Percentiles rank a stretch among this genome's conserved stretches.
phyloP scores from a whole-genome alignment of 163 green algal species.

The Scenedesmus sp. region DNA sequence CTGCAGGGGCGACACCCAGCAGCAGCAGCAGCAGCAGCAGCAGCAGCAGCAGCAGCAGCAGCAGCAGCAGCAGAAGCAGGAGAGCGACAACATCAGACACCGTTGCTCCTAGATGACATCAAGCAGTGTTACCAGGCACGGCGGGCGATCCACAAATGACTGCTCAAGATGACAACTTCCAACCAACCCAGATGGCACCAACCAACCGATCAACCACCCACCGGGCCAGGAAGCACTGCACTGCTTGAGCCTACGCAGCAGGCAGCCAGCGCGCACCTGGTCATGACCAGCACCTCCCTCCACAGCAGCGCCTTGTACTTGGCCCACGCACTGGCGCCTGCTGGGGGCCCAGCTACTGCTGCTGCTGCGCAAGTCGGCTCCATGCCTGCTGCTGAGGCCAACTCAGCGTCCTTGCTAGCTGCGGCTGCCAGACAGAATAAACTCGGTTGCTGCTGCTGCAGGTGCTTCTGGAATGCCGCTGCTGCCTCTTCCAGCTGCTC shows the following conservation, averaged over 20 bases:
- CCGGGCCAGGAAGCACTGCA: not conserved
- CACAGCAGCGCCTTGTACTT: slow-evolving; percentile 67
- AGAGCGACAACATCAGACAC: not conserved
- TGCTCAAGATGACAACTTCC: too few species aligned
- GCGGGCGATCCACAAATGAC: too few species aligned
- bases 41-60: slow-evolving; percentile 15
- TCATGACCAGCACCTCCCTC: slow-evolving; percentile 62
- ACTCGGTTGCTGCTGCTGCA: not conserved
- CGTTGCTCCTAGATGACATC: not conserved
- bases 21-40: not conserved
- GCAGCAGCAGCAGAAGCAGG: not conserved
- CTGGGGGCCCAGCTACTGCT: not conserved
- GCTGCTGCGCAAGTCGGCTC: not conserved
- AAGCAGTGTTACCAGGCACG: not conserved
- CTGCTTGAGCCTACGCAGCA: not conserved
- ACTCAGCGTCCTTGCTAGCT: not conserved
- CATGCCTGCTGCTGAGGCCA: not conserved
- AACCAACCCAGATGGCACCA: too few species aligned
- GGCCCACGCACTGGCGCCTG: not conserved
- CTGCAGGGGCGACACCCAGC: not conserved
- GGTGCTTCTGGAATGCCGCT: slow-evolving; percentile 38
- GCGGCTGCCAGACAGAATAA: not conserved
- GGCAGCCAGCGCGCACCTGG: not conserved
- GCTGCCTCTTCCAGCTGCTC: slow-evolving; percentile 62
- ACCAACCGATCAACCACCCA: too few species aligned